Evolutionary conservation across 257 asterid genomes (phyloP).

Genomic region (Nicotiana tomentosiformis): DNA sequence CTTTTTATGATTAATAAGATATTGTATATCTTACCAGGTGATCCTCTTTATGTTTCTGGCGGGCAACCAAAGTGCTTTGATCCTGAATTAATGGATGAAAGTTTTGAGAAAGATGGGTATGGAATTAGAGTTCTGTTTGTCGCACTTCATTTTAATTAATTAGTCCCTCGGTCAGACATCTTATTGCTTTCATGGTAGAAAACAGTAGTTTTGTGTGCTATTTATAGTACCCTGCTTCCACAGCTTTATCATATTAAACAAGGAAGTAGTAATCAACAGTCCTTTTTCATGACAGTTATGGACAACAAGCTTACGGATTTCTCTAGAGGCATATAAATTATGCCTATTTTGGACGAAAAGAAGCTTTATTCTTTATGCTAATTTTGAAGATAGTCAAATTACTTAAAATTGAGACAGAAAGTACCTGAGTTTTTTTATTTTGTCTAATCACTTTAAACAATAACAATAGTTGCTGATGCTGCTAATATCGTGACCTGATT

Average conservation of each 20-base stretch:
- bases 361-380: neutral
- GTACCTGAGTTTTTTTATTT: neutral
- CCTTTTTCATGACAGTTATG: neutral
- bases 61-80: constrained; percentile 62
- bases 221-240: neutral
- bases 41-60: constrained; percentile 75
- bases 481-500: neutral
- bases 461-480: neutral
- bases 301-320: neutral
- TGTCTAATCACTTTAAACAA: neutral
- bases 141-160: constrained; percentile 5
- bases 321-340: neutral
- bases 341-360: neutral
- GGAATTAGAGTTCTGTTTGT: neutral
- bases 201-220: neutral
- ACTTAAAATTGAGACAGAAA: neutral
- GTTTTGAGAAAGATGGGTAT: constrained; percentile 87
- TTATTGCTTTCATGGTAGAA: neutral
- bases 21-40: constrained; percentile 42
- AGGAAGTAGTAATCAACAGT: neutral
- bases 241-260: neutral
- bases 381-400: neutral
- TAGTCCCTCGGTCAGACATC: neutral
- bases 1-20: neutral
- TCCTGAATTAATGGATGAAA: constrained; percentile 39